Evolutionary conservation across 139 green algal species (phyloP).

Genomic region (Haematococcus lacustris): DNA sequence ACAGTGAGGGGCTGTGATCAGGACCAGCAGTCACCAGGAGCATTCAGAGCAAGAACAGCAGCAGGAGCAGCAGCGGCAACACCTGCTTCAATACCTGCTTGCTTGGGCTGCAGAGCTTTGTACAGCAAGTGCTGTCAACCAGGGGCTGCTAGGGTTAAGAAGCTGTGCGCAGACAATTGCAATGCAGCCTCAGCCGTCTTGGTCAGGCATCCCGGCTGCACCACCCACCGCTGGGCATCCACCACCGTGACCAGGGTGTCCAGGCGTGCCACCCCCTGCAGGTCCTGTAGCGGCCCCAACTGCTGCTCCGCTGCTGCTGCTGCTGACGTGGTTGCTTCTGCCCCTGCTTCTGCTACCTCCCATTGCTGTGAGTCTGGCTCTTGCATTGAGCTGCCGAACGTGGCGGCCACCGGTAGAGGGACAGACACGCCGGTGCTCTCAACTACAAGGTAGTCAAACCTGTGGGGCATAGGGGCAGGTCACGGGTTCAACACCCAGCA

Average conservation of each 20-base stretch:
- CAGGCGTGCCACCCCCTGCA: slow-evolving; percentile 23
- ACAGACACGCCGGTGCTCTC: slow-evolving; percentile 76
- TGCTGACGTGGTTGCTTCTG: background rate
- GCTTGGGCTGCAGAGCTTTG: no score
- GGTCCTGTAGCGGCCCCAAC: background rate
- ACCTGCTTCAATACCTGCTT: no score
- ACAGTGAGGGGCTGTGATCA: no score
- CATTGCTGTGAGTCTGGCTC: background rate
- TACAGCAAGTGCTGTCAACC: no score
- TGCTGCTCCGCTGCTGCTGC: no score
- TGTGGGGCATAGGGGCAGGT: background rate
- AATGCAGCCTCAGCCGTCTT: no score
- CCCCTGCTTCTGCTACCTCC: background rate
- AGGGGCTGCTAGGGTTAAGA: no score
- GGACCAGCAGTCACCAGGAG: no score
- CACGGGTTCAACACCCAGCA: background rate
- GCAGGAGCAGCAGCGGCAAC: no score
- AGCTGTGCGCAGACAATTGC: no score
- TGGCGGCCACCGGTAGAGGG: slow-evolving; percentile 55
- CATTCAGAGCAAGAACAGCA: no score
- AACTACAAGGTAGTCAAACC: slow-evolving; percentile 73
- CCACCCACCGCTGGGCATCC: slow-evolving; percentile 10
- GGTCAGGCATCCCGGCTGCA: no score
- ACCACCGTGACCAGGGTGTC: slow-evolving; percentile 42
- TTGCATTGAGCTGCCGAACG: slow-evolving; percentile 36